Percentiles rank a stretch among this genome's conserved stretches.
Evolutionary conservation across 2,329 filamentous ascomycete species (phyloP).

Genomic region (Penicillium sp.): DNA sequence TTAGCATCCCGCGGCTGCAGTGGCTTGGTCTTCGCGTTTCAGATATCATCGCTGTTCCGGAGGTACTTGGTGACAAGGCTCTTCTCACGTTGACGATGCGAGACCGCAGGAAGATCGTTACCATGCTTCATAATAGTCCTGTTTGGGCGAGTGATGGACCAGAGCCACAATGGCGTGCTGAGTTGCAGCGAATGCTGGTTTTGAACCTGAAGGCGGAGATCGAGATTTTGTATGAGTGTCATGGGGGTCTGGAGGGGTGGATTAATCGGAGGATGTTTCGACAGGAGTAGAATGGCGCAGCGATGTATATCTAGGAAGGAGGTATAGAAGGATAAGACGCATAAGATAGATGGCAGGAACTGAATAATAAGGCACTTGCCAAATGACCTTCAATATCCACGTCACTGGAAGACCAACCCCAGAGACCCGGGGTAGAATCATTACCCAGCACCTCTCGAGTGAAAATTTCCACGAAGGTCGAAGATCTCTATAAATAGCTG

Average conservation of each 20-base stretch:
- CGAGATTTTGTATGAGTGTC: conserved; percentile 50
- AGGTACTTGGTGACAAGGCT: conserved; percentile 22
- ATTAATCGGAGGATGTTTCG: conserved; percentile 38
- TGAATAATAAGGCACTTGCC: not conserved
- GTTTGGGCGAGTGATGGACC: conserved; percentile 44
- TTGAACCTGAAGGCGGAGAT: conserved; percentile 61
- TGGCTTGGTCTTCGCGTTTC: conserved; percentile 57
- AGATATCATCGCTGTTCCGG: conserved; percentile 34
- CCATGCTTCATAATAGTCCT: conserved; percentile 50
- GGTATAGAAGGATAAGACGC: too few species aligned
- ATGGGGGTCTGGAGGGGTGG: conserved; percentile 44
- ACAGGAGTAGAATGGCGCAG: conserved; percentile 8
- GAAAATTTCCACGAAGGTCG: not conserved
- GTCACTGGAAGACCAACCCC: too few species aligned
- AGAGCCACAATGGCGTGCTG: conserved; percentile 47
- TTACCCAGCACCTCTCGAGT: not conserved
- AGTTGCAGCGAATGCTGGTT: conserved; percentile 61
- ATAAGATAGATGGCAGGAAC: not conserved
- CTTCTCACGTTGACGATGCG: conserved; percentile 49
- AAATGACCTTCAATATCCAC: not conserved
- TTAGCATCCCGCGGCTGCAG: conserved; percentile 47
- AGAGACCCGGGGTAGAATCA: not conserved
- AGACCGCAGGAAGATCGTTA: conserved; percentile 53
- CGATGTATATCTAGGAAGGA: not conserved
- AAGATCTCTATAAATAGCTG: not conserved